Percentiles rank a stretch among this genome's conserved stretches.
These are phyloP conservation scores for Adansonia gregorii DNA, from an alignment of 441 rosid species.

Conservation along the genomic window DNA sequence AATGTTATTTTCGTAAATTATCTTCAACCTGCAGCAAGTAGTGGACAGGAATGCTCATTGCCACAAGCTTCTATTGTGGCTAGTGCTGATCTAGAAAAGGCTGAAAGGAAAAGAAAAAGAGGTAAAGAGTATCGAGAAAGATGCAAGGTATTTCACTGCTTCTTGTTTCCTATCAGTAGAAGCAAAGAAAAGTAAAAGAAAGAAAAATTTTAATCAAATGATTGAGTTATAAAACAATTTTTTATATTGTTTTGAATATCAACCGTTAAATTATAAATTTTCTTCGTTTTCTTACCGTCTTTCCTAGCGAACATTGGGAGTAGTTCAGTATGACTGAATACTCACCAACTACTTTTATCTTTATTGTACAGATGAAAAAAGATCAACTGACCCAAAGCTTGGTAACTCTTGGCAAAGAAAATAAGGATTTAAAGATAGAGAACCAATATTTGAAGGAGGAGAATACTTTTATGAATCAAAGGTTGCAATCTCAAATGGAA, in stretches of 20 bases:
- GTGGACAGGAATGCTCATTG: background rate
- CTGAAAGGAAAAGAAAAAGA: background rate
- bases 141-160: background rate
- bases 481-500: background rate
- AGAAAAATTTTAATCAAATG: too few relatives aligned
- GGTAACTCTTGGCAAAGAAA: constrained; percentile 5
- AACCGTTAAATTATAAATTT: too few relatives aligned
- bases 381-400: background rate
- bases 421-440: background rate
- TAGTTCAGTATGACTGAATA: background rate
- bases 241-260: too few relatives aligned
- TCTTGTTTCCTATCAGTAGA: background rate
- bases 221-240: background rate
- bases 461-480: background rate
- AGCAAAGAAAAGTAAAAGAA: background rate
- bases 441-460: background rate
- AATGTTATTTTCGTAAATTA: background rate
- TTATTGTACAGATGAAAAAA: background rate
- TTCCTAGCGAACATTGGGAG: background rate
- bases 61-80: background rate
- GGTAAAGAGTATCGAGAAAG: background rate
- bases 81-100: background rate
- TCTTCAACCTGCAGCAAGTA: background rate
- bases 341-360: background rate
- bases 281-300: background rate